Evolutionary conservation across 768 basidiomycete species (phyloP).

Genomic region (Leucocoprinus sp.): DNA sequence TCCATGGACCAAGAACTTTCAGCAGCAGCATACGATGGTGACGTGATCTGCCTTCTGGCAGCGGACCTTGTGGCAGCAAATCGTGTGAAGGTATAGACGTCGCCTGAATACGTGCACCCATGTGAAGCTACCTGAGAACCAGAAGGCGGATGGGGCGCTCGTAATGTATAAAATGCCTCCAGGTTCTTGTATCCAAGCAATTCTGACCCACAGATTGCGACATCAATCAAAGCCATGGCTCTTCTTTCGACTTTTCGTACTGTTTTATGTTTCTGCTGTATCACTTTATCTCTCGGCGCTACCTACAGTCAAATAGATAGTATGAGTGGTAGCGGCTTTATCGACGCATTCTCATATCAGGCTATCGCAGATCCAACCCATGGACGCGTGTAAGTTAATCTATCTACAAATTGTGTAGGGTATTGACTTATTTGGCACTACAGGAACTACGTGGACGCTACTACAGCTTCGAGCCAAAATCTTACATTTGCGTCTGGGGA

Average conservation of each 20-base stretch:
- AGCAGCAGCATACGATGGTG: background rate
- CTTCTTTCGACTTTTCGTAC: slow-evolving; percentile 7
- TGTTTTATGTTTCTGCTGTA: slow-evolving; percentile 14
- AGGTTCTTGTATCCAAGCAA: background rate
- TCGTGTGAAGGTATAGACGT: slow-evolving; percentile 1
- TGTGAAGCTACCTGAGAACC: background rate
- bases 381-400: slow-evolving; percentile 47
- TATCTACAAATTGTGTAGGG: background rate
- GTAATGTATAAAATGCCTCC: slow-evolving; percentile 1
- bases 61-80: background rate
- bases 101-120: background rate
- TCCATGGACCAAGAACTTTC: background rate
- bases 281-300: slow-evolving; percentile 27
- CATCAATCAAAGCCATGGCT: background rate
- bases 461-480: slow-evolving; percentile 44
- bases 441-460: slow-evolving; percentile 38
- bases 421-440: background rate
- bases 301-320: slow-evolving; percentile 40
- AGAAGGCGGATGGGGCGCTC: background rate
- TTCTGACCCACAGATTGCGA: background rate
- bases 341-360: slow-evolving; percentile 40
- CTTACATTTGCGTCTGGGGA: slow-evolving; percentile 48
- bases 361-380: slow-evolving; percentile 54
- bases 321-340: slow-evolving; percentile 38
- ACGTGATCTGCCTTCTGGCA: slow-evolving; percentile 4